Evolutionary conservation across 2,329 filamentous ascomycete species (phyloP).

Genomic region (Keithomyces neogunnii): DNA sequence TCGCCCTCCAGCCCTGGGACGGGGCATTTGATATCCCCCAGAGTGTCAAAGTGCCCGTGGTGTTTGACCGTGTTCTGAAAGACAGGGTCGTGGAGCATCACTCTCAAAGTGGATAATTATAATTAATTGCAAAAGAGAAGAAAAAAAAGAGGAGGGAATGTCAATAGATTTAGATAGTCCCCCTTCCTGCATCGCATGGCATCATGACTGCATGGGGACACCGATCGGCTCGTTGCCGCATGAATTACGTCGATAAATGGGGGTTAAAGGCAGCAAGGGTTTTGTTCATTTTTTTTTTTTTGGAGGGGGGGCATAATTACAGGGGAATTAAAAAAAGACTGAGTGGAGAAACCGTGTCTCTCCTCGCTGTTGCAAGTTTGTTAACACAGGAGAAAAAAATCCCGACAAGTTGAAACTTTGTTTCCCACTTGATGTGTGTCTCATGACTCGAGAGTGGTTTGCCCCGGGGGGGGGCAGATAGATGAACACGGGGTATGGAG

Average conservation of each 20-base stretch:
- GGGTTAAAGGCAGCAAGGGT: neutral
- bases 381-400: no score
- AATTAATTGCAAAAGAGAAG: no score
- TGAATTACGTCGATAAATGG: conserved; percentile 6
- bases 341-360: no score
- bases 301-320: neutral
- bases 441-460: neutral
- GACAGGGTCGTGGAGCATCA: conserved; percentile 7
- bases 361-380: no score
- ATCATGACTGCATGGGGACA: conserved; percentile 12
- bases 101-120: neutral
- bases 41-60: neutral
- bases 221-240: conserved; percentile 9
- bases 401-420: neutral
- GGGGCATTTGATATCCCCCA: no score
- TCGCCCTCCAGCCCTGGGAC: no score
- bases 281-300: neutral
- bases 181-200: conserved; percentile 3
- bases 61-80: neutral
- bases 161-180: conserved; percentile 12
- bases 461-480: no score
- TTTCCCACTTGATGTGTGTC: neutral
- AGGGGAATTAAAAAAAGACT: neutral
- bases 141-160: neutral
- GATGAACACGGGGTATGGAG: no score